These are phyloP conservation scores for Monascus purpureus DNA, from an alignment of 495 filamentous ascomycete species.

Conservation along the genomic window DNA sequence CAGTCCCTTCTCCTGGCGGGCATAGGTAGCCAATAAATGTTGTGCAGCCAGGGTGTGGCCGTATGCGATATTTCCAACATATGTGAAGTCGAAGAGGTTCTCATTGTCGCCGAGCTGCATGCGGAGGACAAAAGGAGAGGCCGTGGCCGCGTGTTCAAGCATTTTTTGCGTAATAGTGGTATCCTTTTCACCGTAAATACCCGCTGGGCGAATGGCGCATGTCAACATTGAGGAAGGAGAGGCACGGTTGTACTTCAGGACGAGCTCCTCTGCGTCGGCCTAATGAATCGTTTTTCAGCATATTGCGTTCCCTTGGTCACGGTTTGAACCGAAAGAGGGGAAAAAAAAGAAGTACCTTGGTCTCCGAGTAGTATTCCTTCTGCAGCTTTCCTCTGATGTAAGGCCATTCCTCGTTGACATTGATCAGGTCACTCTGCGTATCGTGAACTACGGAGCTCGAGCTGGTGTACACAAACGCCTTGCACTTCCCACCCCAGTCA, in stretches of 20 bases:
- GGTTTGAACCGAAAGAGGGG: constrained; percentile 1
- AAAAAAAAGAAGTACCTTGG: constrained; percentile 42
- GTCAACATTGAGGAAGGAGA: constrained; percentile 54
- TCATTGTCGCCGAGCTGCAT: constrained; percentile 81
- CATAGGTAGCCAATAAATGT: constrained; percentile 49
- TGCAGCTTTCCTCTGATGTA: constrained; percentile 55
- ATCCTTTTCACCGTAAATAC: constrained; percentile 87
- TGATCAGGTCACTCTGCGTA: constrained; percentile 64
- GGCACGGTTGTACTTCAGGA: constrained; percentile 72
- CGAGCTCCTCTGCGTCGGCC: constrained; percentile 76
- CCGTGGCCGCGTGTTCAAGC: constrained; percentile 25
- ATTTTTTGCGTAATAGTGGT: constrained; percentile 50
- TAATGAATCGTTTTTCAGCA: constrained; percentile 21
- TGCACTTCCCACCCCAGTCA: constrained; percentile 51
- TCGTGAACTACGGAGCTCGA: constrained; percentile 81
- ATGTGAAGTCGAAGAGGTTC: constrained; percentile 54
- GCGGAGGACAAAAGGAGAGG: constrained; percentile 46
- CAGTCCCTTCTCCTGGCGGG: constrained; percentile 35
- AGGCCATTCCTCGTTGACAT: constrained; percentile 82
- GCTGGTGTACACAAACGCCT: constrained; percentile 90
- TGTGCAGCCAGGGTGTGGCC: constrained; percentile 40
- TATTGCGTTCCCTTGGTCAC: no score
- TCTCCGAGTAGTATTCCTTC: constrained; percentile 83
- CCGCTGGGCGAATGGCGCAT: constrained; percentile 67
- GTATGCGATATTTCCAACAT: constrained; percentile 39